Evolutionary conservation across 116 monocot genomes (phyloP), one percentile per base, ranked within the genome.

Genomic region (Papilionanthe hybrid): DNA sequence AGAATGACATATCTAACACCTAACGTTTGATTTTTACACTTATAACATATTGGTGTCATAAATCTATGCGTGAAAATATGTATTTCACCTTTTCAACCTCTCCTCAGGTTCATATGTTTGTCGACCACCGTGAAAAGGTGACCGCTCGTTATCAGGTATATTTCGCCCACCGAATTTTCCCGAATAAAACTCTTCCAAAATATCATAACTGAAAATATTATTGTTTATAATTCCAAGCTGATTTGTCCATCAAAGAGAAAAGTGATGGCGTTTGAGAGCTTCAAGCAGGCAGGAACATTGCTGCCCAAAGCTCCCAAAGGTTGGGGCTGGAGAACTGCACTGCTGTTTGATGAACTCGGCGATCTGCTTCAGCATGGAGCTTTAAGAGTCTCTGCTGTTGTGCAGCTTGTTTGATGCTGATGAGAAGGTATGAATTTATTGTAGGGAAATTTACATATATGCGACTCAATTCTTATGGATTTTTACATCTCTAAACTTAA

Each of bases 211-310:
- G 42, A 73, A 44, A 25, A 18, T 73, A 73, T 4, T 6, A 42
- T 8, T 18, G 9, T n/a, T 18, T 3, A 75, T 75, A 27, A 49
- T 49, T 75, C 49, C 10, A 25, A 99, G 99, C 78, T 99, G 72
- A 99, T 99, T 65, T 99, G 99, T 32, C 99, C 99, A 56, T 99
- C 99, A 72, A 99, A 99, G 81, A 93, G 93, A 72, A 95, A 99
- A 77, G 87, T 99, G 15, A 93, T 95, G 93, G 95, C 94, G 13
- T 94, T 98, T 78, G 98, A 95, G 68, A 94, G 86, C 86, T 88
- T 95, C 29, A 99, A 95, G 85, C 95, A 99, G 60, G 84, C 93
- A 11, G 99, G 99, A 18, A 99, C 95, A 1, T 79, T 93, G 27
- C 77, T 99, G 23, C 99, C 99, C 4, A 99, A 99, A 88, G 95